These are phyloP conservation scores for Cornus kousa DNA, from an alignment of 148 eudicot genomes.

Conservation along the genomic window DNA sequence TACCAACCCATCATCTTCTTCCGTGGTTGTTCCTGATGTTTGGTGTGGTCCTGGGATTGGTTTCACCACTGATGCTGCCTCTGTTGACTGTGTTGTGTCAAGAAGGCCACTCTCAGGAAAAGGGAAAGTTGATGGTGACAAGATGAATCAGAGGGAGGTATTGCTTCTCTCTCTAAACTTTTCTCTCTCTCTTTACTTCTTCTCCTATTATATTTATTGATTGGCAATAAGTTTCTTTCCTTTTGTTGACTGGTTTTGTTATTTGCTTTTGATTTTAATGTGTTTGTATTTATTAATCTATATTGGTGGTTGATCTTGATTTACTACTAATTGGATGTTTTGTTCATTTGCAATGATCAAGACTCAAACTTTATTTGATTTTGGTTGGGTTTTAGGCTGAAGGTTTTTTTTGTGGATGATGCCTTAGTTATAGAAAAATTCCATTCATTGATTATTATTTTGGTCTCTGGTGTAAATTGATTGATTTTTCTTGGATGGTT, in stretches of 20 bases:
- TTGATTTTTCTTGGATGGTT: background rate
- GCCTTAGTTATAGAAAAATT: background rate
- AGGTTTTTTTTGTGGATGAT: background rate
- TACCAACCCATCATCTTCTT: constrained; percentile 12
- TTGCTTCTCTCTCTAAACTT: background rate
- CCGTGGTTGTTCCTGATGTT: constrained; percentile 61
- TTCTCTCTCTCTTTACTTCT: background rate
- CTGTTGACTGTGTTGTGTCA: constrained; percentile 64
- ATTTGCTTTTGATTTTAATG: background rate
- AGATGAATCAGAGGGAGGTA: constrained; percentile 55
- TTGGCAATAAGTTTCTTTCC: background rate
- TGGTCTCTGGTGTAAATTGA: background rate
- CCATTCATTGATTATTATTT: background rate
- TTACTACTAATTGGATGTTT: background rate
- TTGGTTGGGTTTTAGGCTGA: background rate
- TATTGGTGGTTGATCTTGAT: background rate
- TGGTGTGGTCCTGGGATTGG: constrained; percentile 86
- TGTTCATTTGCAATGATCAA: background rate
- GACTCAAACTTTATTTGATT: background rate
- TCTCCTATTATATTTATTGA: background rate
- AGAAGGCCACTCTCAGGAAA: constrained; percentile 43
- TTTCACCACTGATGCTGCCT: constrained; percentile 45
- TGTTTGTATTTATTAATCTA: background rate
- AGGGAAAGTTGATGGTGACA: constrained; percentile 53
- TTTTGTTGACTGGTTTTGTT: background rate